Conservation (phyloP, 2,329 filamentous ascomycete genomes). For the Colletotrichum spinosum region DNA sequence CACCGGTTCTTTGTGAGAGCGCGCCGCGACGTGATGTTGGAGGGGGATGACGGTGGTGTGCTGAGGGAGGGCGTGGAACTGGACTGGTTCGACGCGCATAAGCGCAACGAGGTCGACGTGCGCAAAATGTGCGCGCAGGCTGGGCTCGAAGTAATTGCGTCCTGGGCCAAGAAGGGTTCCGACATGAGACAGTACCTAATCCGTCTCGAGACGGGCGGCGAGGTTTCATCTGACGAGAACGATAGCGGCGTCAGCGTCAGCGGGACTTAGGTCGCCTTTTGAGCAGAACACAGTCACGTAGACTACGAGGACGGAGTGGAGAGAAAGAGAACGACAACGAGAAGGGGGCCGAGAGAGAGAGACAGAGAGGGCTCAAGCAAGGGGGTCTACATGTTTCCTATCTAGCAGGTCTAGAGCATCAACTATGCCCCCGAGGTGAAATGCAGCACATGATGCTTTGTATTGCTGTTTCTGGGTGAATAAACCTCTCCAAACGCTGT, state of each 20-base stretch:
- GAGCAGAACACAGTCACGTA: background rate
- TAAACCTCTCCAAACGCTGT: no score
- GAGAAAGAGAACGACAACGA: no score
- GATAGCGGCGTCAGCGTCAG: slow-evolving; percentile 42
- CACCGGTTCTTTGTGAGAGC: slow-evolving; percentile 55
- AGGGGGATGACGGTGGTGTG: slow-evolving; percentile 38
- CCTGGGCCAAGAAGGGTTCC: slow-evolving; percentile 51
- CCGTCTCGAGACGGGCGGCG: slow-evolving; percentile 43
- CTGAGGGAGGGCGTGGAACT: slow-evolving; percentile 50
- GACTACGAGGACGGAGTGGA: background rate
- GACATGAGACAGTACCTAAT: slow-evolving; percentile 54
- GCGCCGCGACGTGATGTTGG: slow-evolving; percentile 46
- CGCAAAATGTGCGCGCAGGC: slow-evolving; percentile 53
- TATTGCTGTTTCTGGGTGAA: no score
- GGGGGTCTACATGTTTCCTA: no score
- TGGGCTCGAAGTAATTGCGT: slow-evolving; percentile 49
- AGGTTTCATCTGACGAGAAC: slow-evolving; percentile 48
- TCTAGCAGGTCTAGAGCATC: no score
- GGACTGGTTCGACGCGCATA: slow-evolving; percentile 59
- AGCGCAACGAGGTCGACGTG: slow-evolving; percentile 51
- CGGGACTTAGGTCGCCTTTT: background rate
- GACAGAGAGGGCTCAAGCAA: no score
- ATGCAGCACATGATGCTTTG: no score
- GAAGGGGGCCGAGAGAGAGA: no score
- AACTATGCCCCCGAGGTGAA: no score